A percentile compares a stretch with the other conserved stretches of the same genome.
Conservation (phyloP, 257 asterid species). For the Scutellaria baicalensis region DNA sequence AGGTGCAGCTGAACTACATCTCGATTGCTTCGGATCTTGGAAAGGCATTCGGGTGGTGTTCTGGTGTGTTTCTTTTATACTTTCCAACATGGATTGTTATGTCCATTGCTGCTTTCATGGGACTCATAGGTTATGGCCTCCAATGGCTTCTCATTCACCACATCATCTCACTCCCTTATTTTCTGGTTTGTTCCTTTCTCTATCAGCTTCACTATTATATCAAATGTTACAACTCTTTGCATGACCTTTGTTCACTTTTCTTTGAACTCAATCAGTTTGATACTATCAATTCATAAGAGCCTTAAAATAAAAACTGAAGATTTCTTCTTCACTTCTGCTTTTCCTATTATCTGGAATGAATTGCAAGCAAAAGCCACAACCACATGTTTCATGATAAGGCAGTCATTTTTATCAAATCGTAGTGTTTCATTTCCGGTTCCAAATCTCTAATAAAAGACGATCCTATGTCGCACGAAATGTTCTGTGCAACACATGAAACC, state of each 20-base stretch:
- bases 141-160: constrained; percentile 51
- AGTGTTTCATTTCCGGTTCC: no score
- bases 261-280: background rate
- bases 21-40: constrained; percentile 63
- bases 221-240: background rate
- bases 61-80: constrained; percentile 39
- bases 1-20: constrained; percentile 47
- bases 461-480: no score
- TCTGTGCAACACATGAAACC: no score
- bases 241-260: background rate
- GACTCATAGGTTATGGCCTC: constrained; percentile 50
- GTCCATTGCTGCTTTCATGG: constrained; percentile 49
- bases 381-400: background rate
- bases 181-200: constrained; percentile 27
- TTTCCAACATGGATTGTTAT: constrained; percentile 44
- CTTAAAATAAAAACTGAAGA: background rate
- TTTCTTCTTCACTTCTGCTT: background rate
- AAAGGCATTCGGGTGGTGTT: constrained; percentile 71
- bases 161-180: constrained; percentile 45
- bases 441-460: no score
- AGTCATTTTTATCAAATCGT: background rate
- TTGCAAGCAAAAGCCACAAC: background rate
- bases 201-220: background rate
- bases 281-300: background rate
- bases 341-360: background rate